Evolutionary conservation across 768 basidiomycete species (phyloP).

Genomic region (Tulasnella sp.): DNA sequence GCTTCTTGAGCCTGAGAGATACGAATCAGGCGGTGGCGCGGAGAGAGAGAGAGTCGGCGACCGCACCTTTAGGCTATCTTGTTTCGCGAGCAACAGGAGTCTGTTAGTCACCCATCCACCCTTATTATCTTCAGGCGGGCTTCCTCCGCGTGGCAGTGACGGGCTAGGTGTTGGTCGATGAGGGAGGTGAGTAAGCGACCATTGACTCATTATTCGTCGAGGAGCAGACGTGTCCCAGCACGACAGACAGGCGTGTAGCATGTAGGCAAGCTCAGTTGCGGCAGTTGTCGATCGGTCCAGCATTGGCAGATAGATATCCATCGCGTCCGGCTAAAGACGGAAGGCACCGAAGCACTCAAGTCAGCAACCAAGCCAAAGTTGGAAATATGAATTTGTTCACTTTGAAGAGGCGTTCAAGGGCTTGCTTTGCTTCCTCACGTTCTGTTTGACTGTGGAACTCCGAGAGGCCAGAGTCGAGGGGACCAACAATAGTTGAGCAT

Average conservation of each 20-base stretch:
- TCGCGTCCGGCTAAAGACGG: slow-evolving; percentile 9
- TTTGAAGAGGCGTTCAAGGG: slow-evolving; percentile 14
- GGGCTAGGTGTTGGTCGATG: background rate
- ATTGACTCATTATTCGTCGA: slow-evolving; percentile 6
- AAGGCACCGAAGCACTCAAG: background rate
- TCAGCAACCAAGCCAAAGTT: background rate
- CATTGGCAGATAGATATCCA: slow-evolving; percentile 19
- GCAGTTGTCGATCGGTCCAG: background rate
- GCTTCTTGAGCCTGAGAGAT: slow-evolving; percentile 54
- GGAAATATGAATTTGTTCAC: background rate
- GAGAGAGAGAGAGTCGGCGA: background rate
- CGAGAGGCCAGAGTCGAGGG: background rate
- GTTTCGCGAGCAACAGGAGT: slow-evolving; percentile 42
- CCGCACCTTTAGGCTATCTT: slow-evolving; percentile 46
- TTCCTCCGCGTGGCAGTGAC: slow-evolving; percentile 44
- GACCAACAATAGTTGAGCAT: slow-evolving; percentile 12
- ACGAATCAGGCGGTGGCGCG: background rate
- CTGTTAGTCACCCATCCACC: slow-evolving; percentile 56
- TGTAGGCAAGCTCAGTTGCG: slow-evolving; percentile 3
- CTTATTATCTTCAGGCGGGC: slow-evolving; percentile 36
- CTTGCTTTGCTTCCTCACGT: slow-evolving; percentile 13
- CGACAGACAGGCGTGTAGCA: slow-evolving; percentile 6
- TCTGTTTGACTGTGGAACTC: slow-evolving; percentile 5
- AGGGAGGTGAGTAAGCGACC: slow-evolving; percentile 4
- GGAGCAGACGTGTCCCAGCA: slow-evolving; percentile 16